Conservation (phyloP, 73 alveolate genomes). For the Paramecium caudatum region DNA sequence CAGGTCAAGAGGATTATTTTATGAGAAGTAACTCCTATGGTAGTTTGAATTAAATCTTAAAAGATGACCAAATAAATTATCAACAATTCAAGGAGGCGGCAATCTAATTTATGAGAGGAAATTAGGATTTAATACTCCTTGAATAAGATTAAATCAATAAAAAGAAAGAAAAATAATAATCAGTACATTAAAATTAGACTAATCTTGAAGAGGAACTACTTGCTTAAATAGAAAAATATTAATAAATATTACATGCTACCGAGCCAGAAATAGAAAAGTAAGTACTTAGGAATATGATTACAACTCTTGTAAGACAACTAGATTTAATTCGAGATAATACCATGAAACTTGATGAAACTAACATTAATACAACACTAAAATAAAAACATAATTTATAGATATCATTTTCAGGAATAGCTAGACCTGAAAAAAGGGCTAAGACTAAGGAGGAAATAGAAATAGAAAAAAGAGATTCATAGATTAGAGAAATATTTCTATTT, state of each 20-base stretch:
- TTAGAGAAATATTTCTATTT: conserved; percentile 30
- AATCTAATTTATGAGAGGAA: conserved; percentile 5
- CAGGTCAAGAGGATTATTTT: conserved; percentile 42
- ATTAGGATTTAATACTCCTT: conserved; percentile 24
- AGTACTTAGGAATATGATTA: conserved; percentile 51
- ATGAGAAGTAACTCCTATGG: conserved; percentile 47
- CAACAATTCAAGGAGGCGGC: conserved; percentile 32
- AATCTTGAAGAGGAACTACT: conserved; percentile 62
- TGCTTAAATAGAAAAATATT: conserved; percentile 34
- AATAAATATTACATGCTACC: neutral
- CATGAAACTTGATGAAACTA: conserved; percentile 14
- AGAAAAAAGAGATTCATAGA: conserved; percentile 4
- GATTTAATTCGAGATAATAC: conserved; percentile 56
- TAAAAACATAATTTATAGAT: neutral
- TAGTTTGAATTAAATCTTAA: neutral
- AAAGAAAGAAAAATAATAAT: neutral
- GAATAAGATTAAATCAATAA: conserved; percentile 9
- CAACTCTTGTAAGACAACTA: conserved; percentile 36
- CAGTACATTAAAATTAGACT: neutral
- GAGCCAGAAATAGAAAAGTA: conserved; percentile 43
- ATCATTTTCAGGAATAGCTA: conserved; percentile 50
- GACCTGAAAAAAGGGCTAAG: conserved; percentile 52
- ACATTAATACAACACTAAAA: neutral
- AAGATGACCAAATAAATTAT: conserved; percentile 38
- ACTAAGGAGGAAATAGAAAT: conserved; percentile 61